Evolutionary conservation across 441 rosid species (phyloP), one percentile per base, ranked within the genome.

Genomic region (Erodium trifolium): DNA sequence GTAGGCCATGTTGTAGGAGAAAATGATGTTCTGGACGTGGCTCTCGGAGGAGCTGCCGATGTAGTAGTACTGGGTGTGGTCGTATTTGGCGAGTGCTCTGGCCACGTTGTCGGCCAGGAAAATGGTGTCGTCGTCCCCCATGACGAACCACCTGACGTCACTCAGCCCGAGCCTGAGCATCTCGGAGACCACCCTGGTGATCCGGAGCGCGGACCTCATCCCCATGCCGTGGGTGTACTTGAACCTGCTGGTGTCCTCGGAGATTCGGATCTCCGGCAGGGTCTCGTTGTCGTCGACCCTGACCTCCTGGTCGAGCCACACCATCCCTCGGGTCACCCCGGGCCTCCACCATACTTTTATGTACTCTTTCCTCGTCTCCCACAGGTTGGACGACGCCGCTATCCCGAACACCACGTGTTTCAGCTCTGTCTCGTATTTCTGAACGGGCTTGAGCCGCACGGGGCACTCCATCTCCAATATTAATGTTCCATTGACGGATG

Each of bases 101-200:
- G 84, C 91, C 69, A 87, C 87, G 72, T 89, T 89, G 7, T 91
- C 96, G 13, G 79, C 88, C 8, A 91, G 35, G 51, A 91, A 93
- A 16, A 91, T 84, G 0, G 97, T 91, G 35, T 93, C 97, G 16
- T 93, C 99, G 19, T 93, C 97, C 5, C 93, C 97, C 96, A 91
- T 93, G 27, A 23, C 27, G 27, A 23, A 23, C 27, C 27, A 23
- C 27, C 27, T 23, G 27, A 23, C 27, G 27, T 87, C 92, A 81
- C 87, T 71, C 78, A 84, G 72, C 5, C 96, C 91, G 4, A 89
- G 77, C 76, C 82, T 77, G 34, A 86, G 72, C 12, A 87, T 89
- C 84, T 93, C 99, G 0, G 96, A 86, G 14, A 93, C 87, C 19
- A 91, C 84, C 73, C 95, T 45, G 0, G 96, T 82, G 67, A 91